Percentiles rank a stretch among this genome's conserved stretches.
phyloP scores from a whole-genome alignment of 1,284 basidiomycete species.

The Leccinum cinnamomeum region DNA sequence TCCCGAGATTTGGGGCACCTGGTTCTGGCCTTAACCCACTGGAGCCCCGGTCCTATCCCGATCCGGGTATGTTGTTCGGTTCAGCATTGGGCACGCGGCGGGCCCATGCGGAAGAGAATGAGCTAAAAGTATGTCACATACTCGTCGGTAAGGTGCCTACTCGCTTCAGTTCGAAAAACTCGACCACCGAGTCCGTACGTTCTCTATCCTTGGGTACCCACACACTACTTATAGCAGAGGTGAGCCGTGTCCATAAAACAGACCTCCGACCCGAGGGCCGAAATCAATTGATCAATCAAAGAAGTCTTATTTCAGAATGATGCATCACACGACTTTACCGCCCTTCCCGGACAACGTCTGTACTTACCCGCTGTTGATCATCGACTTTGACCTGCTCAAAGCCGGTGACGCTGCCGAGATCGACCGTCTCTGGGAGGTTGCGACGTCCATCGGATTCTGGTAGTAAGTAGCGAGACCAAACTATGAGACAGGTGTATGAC shows the following conservation, averaged over 20 bases:
- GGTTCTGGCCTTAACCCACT: no score
- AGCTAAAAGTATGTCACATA: neutral
- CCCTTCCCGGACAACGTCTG: neutral
- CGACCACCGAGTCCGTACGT: neutral
- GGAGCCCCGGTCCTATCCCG: no score
- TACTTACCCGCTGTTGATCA: neutral
- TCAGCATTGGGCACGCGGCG: neutral
- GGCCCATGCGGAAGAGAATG: neutral
- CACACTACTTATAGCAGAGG: neutral
- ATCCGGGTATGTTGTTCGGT: no score
- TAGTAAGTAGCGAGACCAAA: neutral
- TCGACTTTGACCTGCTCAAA: neutral
- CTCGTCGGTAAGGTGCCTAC: no score
- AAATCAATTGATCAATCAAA: neutral
- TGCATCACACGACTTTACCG: neutral
- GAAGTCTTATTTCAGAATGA: neutral
- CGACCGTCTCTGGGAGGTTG: neutral
- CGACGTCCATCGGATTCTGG: neutral
- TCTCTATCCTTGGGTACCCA: neutral
- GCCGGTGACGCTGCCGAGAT: neutral
- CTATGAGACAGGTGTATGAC: neutral
- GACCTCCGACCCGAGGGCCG: neutral
- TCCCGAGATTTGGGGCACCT: no score
- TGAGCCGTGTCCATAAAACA: neutral
- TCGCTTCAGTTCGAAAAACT: neutral